A percentile compares a stretch with the other conserved stretches of the same genome.
Evolutionary conservation across 495 filamentous ascomycete genomes (phyloP).

Genomic region (Chaetomium fimeti): DNA sequence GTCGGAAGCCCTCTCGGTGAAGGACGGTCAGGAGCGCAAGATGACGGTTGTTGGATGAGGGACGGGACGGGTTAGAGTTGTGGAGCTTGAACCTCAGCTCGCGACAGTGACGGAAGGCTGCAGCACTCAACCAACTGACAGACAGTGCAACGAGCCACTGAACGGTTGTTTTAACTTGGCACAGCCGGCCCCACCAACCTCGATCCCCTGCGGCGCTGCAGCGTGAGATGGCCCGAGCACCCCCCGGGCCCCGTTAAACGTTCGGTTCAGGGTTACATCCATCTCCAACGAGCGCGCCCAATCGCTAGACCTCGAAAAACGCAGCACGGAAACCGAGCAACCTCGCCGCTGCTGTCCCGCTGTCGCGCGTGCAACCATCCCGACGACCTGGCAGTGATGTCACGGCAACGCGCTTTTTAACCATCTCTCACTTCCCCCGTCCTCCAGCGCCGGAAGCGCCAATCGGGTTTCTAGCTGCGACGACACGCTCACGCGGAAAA

Average conservation of each 20-base stretch:
- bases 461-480: slow-evolving; percentile 16
- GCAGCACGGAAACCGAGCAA: slow-evolving; percentile 24
- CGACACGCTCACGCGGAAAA: slow-evolving; percentile 9
- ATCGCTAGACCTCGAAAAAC: slow-evolving; percentile 32
- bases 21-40: not conserved
- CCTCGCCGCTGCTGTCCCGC: slow-evolving; percentile 25
- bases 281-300: slow-evolving; percentile 20
- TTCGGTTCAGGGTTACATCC: not conserved
- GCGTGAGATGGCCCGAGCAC: slow-evolving; percentile 16
- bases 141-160: not conserved
- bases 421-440: slow-evolving; percentile 5
- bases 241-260: slow-evolving; percentile 3
- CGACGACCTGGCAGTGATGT: slow-evolving; percentile 35
- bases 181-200: slow-evolving; percentile 11
- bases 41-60: slow-evolving; percentile 4
- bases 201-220: not conserved
- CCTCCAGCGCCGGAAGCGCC: slow-evolving; percentile 19
- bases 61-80: slow-evolving; percentile 2
- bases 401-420: slow-evolving; percentile 30
- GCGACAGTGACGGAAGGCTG: slow-evolving; percentile 17
- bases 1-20: not conserved
- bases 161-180: not conserved
- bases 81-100: slow-evolving; percentile 30
- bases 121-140: slow-evolving; percentile 7
- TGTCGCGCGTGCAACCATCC: slow-evolving; percentile 28